Percentiles rank a stretch among this genome's conserved stretches.
phyloP scores from a whole-genome alignment of 129 eudicot genomes.

The Chrysanthemum seticuspe region DNA sequence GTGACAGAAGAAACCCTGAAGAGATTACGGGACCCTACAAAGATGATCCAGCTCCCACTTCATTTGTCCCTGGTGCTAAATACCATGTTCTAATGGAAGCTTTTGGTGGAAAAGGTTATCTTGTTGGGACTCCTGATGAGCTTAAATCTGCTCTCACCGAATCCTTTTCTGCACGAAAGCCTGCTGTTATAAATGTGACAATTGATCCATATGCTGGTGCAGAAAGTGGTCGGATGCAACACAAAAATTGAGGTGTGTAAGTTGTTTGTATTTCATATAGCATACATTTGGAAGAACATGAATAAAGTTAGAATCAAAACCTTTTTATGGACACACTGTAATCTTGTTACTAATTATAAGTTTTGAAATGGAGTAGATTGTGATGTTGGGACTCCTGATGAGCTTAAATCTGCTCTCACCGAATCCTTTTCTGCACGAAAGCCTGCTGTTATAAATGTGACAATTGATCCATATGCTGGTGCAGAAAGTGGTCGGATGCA shows the following conservation, averaged over 20 bases:
- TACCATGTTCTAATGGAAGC: slow-evolving; percentile 85
- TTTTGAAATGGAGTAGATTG: too few species aligned
- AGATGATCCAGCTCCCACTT: slow-evolving; percentile 96
- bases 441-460: slow-evolving; percentile 93
- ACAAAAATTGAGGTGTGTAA: slow-evolving; percentile 67
- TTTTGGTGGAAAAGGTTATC: slow-evolving; percentile 97
- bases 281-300: slow-evolving; percentile 18
- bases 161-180: slow-evolving; percentile 76
- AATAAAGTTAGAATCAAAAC: background rate
- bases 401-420: slow-evolving; percentile 74
- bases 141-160: slow-evolving; percentile 77
- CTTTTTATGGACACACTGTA: slow-evolving; percentile 9
- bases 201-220: slow-evolving; percentile 97
- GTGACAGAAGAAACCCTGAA: slow-evolving; percentile 82
- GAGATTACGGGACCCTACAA: slow-evolving; percentile 84
- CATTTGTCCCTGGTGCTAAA: slow-evolving; percentile 89
- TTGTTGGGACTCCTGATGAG: slow-evolving; percentile 84
- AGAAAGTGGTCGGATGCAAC: slow-evolving; percentile 97
- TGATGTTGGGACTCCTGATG: slow-evolving; percentile 82
- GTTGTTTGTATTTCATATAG: slow-evolving; percentile 5
- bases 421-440: slow-evolving; percentile 76
- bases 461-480: slow-evolving; percentile 92
- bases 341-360: slow-evolving; percentile 9
- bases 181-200: slow-evolving; percentile 87
- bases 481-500: slow-evolving; percentile 97